Percentiles rank a stretch among this genome's conserved stretches.
These are phyloP conservation scores for Paraconiothyrium brasiliense DNA, from an alignment of 2,329 filamentous ascomycete genomes.

Conservation along the genomic window DNA sequence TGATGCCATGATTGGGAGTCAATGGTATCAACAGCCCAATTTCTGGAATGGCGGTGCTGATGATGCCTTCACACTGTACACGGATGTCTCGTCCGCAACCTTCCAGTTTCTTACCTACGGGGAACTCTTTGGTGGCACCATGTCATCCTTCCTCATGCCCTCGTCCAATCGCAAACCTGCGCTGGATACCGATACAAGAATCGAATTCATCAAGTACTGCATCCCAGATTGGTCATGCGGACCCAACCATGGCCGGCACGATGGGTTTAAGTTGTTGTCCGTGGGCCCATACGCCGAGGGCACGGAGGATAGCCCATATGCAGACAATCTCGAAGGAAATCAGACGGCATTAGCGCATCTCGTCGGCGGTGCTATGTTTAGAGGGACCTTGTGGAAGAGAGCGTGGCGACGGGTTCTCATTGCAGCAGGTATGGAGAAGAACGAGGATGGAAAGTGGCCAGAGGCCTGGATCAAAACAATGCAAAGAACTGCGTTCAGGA, in stretches of 20 bases:
- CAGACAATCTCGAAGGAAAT: not conserved
- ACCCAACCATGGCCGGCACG: not conserved
- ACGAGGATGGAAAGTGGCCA: slow-evolving; percentile 8
- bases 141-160: not conserved
- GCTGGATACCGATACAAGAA: not conserved
- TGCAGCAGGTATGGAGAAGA: slow-evolving; percentile 1
- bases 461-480: not conserved
- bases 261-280: not conserved
- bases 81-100: slow-evolving; percentile 1
- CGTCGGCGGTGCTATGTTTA: slow-evolving; percentile 4
- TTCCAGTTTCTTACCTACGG: slow-evolving; percentile 6
- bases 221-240: slow-evolving; percentile 1
- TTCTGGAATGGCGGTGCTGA: slow-evolving; percentile 10
- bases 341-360: slow-evolving; percentile 9
- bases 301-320: not conserved
- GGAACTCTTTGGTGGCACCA: slow-evolving; percentile 5
- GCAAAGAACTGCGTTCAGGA: not conserved
- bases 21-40: slow-evolving; percentile 3
- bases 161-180: not conserved
- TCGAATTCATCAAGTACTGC: slow-evolving; percentile 13
- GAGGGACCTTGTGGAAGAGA: slow-evolving; percentile 5
- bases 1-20: slow-evolving; percentile 12
- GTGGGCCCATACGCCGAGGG: slow-evolving; percentile 5
- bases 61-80: slow-evolving; percentile 6
- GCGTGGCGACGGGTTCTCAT: slow-evolving; percentile 11